These are phyloP conservation scores for Fusarium keratoplasticum DNA, from an alignment of 2,329 filamentous ascomycete species.

Conservation along the genomic window DNA sequence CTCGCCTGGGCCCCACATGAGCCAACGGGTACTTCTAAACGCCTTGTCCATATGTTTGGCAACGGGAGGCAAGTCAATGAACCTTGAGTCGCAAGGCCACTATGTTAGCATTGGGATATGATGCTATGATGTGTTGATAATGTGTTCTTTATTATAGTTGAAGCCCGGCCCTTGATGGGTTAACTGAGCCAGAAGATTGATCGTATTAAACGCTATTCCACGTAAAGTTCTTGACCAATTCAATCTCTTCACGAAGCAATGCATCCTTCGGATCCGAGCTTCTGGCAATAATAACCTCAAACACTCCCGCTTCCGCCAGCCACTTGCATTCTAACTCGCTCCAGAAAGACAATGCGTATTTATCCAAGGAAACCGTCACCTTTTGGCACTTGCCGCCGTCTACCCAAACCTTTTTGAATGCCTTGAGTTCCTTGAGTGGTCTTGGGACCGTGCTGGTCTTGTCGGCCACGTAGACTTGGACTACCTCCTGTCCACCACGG, in stretches of 20 bases:
- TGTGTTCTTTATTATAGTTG: too few relatives aligned
- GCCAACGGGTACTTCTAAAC: too few relatives aligned
- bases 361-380: not conserved
- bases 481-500: not conserved
- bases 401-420: slow-evolving; percentile 12
- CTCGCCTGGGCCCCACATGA: too few relatives aligned
- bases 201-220: not conserved
- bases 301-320: not conserved
- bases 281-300: not conserved
- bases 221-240: not conserved
- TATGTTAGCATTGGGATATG: too few relatives aligned
- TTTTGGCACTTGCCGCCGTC: not conserved
- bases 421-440: slow-evolving; percentile 19
- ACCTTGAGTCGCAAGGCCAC: not conserved
- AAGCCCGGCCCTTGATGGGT: too few relatives aligned
- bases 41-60: not conserved
- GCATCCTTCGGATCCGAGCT: not conserved
- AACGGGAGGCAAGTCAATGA: not conserved
- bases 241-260: not conserved
- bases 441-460: not conserved
- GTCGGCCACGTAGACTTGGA: slow-evolving; percentile 22
- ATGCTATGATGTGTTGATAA: too few relatives aligned
- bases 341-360: not conserved
- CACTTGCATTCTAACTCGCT: not conserved
- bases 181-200: too few relatives aligned